These are phyloP conservation scores for Boletus rex-veris DNA, from an alignment of 768 basidiomycete genomes.

Conservation along the genomic window DNA sequence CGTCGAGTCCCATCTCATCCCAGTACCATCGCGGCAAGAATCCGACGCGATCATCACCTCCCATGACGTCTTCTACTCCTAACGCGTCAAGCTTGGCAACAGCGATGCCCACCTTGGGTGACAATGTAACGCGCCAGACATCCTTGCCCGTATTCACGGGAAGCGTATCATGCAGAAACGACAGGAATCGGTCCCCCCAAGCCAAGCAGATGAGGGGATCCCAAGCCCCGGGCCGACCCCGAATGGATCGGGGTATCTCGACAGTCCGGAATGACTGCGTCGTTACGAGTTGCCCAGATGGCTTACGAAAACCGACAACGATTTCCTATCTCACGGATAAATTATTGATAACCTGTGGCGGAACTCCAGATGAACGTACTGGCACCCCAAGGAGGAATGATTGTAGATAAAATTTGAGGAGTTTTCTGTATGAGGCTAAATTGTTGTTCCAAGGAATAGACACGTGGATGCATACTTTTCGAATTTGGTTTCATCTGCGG, in stretches of 20 bases:
- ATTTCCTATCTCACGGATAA: constrained; percentile 54
- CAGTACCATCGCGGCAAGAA: constrained; percentile 76
- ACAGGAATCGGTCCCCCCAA: constrained; percentile 66
- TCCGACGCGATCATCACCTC: constrained; percentile 72
- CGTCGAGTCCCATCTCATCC: constrained; percentile 23
- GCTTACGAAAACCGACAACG: constrained; percentile 83
- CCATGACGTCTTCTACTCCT: constrained; percentile 55
- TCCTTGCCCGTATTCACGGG: constrained; percentile 23
- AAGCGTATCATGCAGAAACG: constrained; percentile 44
- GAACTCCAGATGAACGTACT: constrained; percentile 37
- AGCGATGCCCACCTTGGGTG: constrained; percentile 56
- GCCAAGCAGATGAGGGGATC: constrained; percentile 69
- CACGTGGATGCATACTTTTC: constrained; percentile 57
- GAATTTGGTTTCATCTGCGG: constrained; percentile 66
- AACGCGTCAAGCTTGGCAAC: constrained; percentile 44
- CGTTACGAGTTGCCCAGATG: constrained; percentile 61
- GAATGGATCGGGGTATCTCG: constrained; percentile 72
- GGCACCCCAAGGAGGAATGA: constrained; percentile 92
- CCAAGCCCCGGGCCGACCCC: constrained; percentile 74
- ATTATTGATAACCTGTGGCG: background rate
- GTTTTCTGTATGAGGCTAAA: constrained; percentile 52
- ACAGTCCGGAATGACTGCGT: constrained; percentile 75
- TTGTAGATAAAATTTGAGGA: constrained; percentile 91
- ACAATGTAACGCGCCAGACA: constrained; percentile 73
- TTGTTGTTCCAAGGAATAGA: background rate